These are phyloP conservation scores for Geum urbanum DNA, from an alignment of 306 rosid genomes.

Conservation along the genomic window DNA sequence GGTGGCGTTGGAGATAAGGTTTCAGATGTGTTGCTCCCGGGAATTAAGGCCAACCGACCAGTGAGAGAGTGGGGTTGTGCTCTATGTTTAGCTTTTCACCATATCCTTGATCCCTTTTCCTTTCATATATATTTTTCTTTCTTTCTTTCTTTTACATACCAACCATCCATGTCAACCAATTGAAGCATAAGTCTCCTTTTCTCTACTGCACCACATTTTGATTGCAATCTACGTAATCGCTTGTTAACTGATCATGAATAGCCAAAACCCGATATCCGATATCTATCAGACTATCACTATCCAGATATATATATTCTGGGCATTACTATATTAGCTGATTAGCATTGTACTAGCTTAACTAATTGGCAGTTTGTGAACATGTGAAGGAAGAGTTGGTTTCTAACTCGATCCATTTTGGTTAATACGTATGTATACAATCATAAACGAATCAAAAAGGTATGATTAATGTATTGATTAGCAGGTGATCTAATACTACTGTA, in stretches of 20 bases:
- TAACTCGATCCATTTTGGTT: no score
- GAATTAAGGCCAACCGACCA: constrained; percentile 55
- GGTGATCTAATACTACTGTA: no score
- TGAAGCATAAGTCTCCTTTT: no score
- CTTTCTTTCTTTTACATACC: constrained; percentile 28
- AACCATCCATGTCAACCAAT: constrained; percentile 51
- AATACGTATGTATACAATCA: no score
- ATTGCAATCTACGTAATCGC: constrained; percentile 25
- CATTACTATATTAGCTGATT: neutral
- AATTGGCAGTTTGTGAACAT: no score
- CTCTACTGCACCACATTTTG: constrained; percentile 23
- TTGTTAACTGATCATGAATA: neutral
- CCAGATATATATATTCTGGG: neutral
- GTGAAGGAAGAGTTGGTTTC: neutral
- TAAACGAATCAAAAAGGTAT: no score
- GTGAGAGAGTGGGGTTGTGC: constrained; percentile 42
- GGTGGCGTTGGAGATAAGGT: constrained; percentile 65
- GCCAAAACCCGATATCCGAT: neutral
- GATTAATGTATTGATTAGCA: no score
- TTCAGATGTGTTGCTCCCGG: constrained; percentile 53
- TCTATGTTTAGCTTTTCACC: constrained; percentile 56
- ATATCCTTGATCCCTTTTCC: constrained; percentile 5
- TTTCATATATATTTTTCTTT: constrained; percentile 2
- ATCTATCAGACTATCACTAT: neutral
- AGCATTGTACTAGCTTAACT: neutral